phyloP scores from a whole-genome alignment of 1,284 basidiomycete species.

The Farysia itapuensis region DNA sequence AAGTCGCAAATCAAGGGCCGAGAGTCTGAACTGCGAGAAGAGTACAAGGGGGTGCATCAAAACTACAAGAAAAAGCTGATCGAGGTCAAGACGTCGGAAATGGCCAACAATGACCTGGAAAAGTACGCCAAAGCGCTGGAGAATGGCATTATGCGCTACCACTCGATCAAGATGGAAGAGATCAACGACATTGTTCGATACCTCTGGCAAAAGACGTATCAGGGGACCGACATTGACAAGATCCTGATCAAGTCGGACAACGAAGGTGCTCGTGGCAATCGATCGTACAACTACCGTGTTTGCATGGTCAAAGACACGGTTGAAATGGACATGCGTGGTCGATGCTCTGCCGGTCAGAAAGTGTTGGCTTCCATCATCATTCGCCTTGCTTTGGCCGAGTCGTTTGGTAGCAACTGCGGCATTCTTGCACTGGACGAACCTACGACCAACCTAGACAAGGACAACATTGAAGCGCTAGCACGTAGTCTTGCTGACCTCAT shows the following conservation, averaged over 20 bases:
- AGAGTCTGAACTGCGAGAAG: conserved; percentile 72
- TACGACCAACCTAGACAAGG: conserved; percentile 92
- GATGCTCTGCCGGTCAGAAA: conserved; percentile 97
- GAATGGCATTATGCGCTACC: conserved; percentile 96
- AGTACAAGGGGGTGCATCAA: conserved; percentile 84
- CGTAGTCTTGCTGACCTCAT: conserved; percentile 76
- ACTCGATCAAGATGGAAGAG: conserved; percentile 98
- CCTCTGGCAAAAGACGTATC: conserved; percentile 98
- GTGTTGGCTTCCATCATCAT: conserved; percentile 99
- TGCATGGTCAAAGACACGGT: conserved; percentile 96
- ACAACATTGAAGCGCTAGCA: conserved; percentile 94
- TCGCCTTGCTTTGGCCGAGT: conserved; percentile 93
- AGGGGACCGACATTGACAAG: conserved; percentile 97
- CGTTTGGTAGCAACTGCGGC: conserved; percentile 94
- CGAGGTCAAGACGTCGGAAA: conserved; percentile 72
- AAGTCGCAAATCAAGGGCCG: conserved; percentile 61
- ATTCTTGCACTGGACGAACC: conserved; percentile 97
- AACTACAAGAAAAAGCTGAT: conserved; percentile 87
- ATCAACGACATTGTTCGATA: conserved; percentile 79
- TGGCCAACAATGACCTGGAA: conserved; percentile 67
- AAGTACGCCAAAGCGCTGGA: conserved; percentile 94
- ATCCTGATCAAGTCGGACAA: conserved; percentile 93
- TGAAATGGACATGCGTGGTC: conserved; percentile 99
- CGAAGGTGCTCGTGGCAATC: conserved; percentile 68
- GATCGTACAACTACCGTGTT: conserved; percentile 96